Percentiles rank a stretch among this genome's conserved stretches.
Evolutionary conservation across 176 grass and related monocot genomes (phyloP).

Genomic region (Avena atlantica): DNA sequence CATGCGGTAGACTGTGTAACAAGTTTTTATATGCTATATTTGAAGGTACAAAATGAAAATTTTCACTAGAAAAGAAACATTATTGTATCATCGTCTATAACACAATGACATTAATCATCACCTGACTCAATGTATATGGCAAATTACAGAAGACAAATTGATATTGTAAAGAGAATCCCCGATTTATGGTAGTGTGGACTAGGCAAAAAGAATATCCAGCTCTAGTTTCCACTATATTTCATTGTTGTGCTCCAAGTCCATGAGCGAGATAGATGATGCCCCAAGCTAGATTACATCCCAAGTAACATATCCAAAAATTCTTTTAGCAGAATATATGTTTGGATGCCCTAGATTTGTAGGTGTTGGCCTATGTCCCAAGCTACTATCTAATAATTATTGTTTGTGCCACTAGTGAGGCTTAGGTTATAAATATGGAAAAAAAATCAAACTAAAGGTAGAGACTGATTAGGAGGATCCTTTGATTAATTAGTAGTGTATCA

Average conservation of each 20-base stretch:
- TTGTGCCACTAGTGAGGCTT: constrained; percentile 25
- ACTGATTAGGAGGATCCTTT: constrained; percentile 30
- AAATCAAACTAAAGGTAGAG: background rate
- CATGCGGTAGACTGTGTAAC: no score
- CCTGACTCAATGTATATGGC: background rate
- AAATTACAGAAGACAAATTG: background rate
- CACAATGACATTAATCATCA: background rate
- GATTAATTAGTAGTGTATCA: constrained; percentile 32
- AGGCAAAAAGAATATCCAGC: background rate
- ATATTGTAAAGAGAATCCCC: background rate
- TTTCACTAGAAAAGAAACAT: no score
- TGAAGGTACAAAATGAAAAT: no score
- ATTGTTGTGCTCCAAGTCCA: background rate
- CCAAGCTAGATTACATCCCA: constrained; percentile 44
- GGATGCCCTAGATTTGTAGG: constrained; percentile 49
- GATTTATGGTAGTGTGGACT: background rate
- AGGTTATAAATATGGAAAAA: constrained; percentile 37
- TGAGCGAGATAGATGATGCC: constrained; percentile 13
- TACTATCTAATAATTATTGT: constrained; percentile 31
- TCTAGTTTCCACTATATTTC: background rate
- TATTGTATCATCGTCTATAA: background rate
- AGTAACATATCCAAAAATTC: constrained; percentile 35
- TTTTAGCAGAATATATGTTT: constrained; percentile 42
- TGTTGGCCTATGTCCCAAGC: constrained; percentile 32
- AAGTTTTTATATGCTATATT: no score